Evolutionary conservation across 257 asterid species (phyloP).

Genomic region (Avicennia marina): DNA sequence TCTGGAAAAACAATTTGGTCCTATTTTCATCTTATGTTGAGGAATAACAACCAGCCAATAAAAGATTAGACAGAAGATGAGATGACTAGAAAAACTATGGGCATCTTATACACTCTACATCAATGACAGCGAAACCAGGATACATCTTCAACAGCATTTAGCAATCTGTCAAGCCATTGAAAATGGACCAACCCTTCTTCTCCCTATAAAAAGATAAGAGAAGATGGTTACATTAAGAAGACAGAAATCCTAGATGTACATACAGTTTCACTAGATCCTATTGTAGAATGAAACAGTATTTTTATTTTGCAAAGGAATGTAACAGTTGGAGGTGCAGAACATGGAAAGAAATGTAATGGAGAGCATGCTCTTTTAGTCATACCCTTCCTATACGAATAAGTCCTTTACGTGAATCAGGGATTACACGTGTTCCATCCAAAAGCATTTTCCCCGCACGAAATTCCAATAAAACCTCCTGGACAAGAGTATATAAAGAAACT

Average conservation of each 20-base stretch:
- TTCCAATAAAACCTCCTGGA: constrained; percentile 68
- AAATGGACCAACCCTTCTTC: constrained; percentile 87
- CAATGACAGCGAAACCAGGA: constrained; percentile 34
- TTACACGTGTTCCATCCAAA: constrained; percentile 70
- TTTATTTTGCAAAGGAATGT: no score
- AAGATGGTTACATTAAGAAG: constrained; percentile 6
- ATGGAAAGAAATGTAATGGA: constrained; percentile 2
- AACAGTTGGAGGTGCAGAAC: not conserved
- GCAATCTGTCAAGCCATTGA: constrained; percentile 85
- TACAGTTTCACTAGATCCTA: no score
- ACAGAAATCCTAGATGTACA: not conserved
- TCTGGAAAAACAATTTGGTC: constrained; percentile 93
- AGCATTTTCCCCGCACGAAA: constrained; percentile 98
- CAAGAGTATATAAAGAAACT: constrained; percentile 11
- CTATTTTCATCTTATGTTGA: constrained; percentile 46
- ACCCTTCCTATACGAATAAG: constrained; percentile 92
- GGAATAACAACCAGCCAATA: constrained; percentile 30
- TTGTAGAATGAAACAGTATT: no score
- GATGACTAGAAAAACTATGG: constrained; percentile 6
- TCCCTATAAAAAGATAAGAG: constrained; percentile 44
- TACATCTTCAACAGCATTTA: constrained; percentile 76
- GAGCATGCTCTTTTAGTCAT: constrained; percentile 17
- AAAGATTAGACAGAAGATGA: constrained; percentile 1
- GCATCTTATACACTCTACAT: constrained; percentile 8
- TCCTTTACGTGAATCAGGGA: constrained; percentile 90